Evolutionary conservation across 257 asterid species (phyloP).

Genomic region (Plantago ovata): DNA sequence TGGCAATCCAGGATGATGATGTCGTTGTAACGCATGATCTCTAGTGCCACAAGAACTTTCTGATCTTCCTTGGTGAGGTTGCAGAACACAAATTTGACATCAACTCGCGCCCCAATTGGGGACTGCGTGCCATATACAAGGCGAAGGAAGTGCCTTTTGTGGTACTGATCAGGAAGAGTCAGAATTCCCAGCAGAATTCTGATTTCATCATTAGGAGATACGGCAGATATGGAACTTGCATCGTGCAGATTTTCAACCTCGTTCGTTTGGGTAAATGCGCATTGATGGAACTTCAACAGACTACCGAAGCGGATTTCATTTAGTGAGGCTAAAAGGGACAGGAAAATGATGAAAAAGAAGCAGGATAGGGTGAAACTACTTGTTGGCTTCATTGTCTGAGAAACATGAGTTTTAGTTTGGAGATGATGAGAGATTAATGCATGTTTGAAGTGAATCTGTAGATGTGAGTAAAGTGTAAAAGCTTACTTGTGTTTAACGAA

Average conservation of each 20-base stretch:
- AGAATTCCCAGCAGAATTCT: slow-evolving; percentile 66
- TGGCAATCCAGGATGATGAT: slow-evolving; percentile 73
- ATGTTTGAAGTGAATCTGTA: slow-evolving; percentile 15
- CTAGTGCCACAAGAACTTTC: slow-evolving; percentile 65
- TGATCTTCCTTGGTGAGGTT: slow-evolving; percentile 93
- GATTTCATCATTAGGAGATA: slow-evolving; percentile 33
- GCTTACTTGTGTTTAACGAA: too few species aligned
- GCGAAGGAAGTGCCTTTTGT: slow-evolving; percentile 80
- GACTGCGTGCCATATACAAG: slow-evolving; percentile 79
- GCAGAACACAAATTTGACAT: slow-evolving; percentile 81
- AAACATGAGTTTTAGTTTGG: slow-evolving; percentile 13
- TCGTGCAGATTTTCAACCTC: neutral
- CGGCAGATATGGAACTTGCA: slow-evolving; percentile 8
- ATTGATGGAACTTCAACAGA: slow-evolving; percentile 41
- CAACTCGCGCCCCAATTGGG: slow-evolving; percentile 48
- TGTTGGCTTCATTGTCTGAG: slow-evolving; percentile 41
- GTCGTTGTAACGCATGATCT: slow-evolving; percentile 77
- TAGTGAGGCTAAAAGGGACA: slow-evolving; percentile 61
- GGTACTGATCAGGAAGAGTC: slow-evolving; percentile 89
- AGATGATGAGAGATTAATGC: slow-evolving; percentile 10
- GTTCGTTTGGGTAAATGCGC: slow-evolving; percentile 34
- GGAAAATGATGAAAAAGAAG: slow-evolving; percentile 58
- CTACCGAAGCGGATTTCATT: slow-evolving; percentile 57
- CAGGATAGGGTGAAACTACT: slow-evolving; percentile 43
- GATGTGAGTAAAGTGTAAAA: neutral